phyloP scores from a whole-genome alignment of 768 basidiomycete genomes.

The Boletus patriciae region DNA sequence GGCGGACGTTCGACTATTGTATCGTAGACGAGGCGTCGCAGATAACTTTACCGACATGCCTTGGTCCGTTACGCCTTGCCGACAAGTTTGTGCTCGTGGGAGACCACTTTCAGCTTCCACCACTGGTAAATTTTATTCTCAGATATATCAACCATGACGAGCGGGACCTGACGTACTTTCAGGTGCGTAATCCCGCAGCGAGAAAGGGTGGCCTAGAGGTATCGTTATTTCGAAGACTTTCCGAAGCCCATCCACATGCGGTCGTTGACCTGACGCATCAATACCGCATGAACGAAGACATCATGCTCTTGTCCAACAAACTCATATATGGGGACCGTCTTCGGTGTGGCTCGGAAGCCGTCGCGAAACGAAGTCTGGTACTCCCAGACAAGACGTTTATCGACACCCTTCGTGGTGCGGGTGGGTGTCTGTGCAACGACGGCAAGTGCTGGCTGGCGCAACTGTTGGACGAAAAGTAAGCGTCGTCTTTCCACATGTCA shows the following conservation, averaged over 20 bases:
- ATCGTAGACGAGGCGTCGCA: slow-evolving; percentile 99
- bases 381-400: slow-evolving; percentile 52
- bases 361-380: slow-evolving; percentile 58
- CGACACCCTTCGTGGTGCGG: slow-evolving; percentile 41
- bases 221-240: slow-evolving; percentile 86
- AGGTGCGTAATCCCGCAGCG: slow-evolving; percentile 83
- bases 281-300: slow-evolving; percentile 96
- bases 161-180: not conserved
- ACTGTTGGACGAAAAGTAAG: slow-evolving; percentile 64
- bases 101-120: slow-evolving; percentile 96
- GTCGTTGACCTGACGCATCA: slow-evolving; percentile 86
- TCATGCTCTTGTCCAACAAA: slow-evolving; percentile 87
- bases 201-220: slow-evolving; percentile 85
- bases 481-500: not conserved
- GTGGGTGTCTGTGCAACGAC: slow-evolving; percentile 32
- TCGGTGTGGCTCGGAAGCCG: slow-evolving; percentile 70
- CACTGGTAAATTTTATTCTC: slow-evolving; percentile 57
- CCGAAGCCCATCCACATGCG: slow-evolving; percentile 81
- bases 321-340: slow-evolving; percentile 82
- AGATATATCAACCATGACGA: not conserved
- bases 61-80: slow-evolving; percentile 90
- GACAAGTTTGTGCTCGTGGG: slow-evolving; percentile 93
- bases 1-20: slow-evolving; percentile 90
- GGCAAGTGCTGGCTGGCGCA: slow-evolving; percentile 69
- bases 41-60: slow-evolving; percentile 91